Evolutionary conservation across 2,329 filamentous ascomycete genomes (phyloP).

Genomic region (Geosmithia flava): DNA sequence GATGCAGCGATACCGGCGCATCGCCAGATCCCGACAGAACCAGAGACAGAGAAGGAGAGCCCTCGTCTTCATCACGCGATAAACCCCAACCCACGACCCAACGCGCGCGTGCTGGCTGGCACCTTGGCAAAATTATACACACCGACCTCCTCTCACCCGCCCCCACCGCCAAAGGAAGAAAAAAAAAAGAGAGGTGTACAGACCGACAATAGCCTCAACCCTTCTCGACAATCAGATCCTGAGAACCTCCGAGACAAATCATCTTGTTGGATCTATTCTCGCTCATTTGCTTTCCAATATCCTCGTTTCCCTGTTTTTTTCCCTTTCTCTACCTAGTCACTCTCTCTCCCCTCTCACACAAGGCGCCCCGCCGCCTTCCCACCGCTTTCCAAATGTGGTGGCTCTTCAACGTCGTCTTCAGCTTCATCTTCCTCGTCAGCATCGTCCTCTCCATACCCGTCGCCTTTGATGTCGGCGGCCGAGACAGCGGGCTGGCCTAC

Average conservation of each 20-base stretch:
- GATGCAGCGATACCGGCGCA: background rate
- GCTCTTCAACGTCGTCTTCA: slow-evolving; percentile 69
- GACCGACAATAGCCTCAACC: background rate
- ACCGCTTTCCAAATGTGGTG: slow-evolving; percentile 54
- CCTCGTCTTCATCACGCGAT: background rate
- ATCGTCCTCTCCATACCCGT: slow-evolving; percentile 94
- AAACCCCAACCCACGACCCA: background rate
- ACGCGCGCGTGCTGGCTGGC: background rate
- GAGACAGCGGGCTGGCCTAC: slow-evolving; percentile 87
- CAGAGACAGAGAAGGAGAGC: background rate
- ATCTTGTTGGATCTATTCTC: too few relatives aligned
- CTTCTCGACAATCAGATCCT: too few relatives aligned
- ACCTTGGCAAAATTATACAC: background rate
- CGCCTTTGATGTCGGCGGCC: slow-evolving; percentile 93
- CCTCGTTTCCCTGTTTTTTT: too few relatives aligned
- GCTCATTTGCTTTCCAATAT: too few relatives aligned
- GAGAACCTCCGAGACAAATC: too few relatives aligned
- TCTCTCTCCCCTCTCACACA: background rate
- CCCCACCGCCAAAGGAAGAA: background rate
- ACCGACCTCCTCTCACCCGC: background rate
- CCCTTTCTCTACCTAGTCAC: background rate
- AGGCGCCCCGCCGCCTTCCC: background rate
- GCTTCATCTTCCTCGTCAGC: slow-evolving; percentile 75
- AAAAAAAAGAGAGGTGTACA: background rate
- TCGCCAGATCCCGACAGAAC: background rate